Percentiles rank a stretch among this genome's conserved stretches.
These are phyloP conservation scores for Ogataea nonfermentans DNA, from an alignment of 805 yeast species.

Conservation along the genomic window DNA sequence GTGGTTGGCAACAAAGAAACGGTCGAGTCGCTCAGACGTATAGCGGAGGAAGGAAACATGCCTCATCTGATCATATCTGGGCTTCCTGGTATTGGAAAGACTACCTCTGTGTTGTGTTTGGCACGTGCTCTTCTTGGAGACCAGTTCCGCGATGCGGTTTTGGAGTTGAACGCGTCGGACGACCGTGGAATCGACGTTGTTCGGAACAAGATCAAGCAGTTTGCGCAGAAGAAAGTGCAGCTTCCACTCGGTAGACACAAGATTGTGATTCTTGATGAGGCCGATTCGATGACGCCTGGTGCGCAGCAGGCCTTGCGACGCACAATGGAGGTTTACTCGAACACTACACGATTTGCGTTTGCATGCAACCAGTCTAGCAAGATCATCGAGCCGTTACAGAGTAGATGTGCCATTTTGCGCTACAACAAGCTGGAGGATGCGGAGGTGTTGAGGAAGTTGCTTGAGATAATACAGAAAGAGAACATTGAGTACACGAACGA, in stretches of 20 bases:
- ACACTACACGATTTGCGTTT: constrained; percentile 95
- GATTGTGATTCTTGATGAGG: constrained; percentile 91
- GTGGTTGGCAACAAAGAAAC: constrained; percentile 95
- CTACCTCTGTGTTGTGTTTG: constrained; percentile 88
- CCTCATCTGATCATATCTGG: constrained; percentile 97
- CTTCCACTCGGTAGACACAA: constrained; percentile 90
- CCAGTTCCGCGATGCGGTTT: constrained; percentile 66
- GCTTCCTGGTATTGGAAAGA: constrained; percentile 95
- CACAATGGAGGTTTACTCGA: constrained; percentile 94
- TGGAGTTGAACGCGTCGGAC: constrained; percentile 94
- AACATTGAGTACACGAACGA: constrained; percentile 77
- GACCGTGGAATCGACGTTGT: constrained; percentile 98
- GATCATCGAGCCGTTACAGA: constrained; percentile 94
- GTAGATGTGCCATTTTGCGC: constrained; percentile 92
- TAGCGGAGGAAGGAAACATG: constrained; percentile 92
- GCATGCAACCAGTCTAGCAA: constrained; percentile 95
- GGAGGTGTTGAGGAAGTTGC: constrained; percentile 74
- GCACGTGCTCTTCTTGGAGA: constrained; percentile 81
- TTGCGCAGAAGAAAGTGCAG: constrained; percentile 90
- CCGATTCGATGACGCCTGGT: constrained; percentile 95
- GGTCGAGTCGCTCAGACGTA: constrained; percentile 74
- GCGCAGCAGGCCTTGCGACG: constrained; percentile 94
- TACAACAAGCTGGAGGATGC: constrained; percentile 79
- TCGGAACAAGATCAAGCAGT: constrained; percentile 87
- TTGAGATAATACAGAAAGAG: constrained; percentile 69